Conservation (phyloP, 2,329 filamentous ascomycete species). For the Colletotrichum cuscutae region DNA sequence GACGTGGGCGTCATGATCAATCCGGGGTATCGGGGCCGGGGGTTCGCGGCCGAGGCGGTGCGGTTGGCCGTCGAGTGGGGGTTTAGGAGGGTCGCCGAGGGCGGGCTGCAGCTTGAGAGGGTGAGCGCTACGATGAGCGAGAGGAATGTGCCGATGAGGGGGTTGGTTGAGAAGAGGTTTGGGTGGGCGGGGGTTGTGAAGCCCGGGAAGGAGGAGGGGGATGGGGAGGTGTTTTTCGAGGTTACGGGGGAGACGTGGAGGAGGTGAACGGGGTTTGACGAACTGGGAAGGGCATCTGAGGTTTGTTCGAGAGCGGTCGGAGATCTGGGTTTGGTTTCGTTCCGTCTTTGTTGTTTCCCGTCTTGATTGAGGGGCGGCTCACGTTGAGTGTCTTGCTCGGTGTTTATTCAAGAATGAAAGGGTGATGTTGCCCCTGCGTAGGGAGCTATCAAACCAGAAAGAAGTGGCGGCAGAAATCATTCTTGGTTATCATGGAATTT, state of each 20-base stretch:
- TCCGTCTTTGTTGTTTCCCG: too few relatives aligned
- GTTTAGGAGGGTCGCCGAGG: conserved; percentile 36
- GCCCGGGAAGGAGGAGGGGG: conserved; percentile 32
- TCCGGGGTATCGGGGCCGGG: conserved; percentile 37
- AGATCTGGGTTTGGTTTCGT: too few relatives aligned
- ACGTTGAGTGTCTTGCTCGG: too few relatives aligned
- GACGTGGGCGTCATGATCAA: conserved; percentile 43
- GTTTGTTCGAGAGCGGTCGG: too few relatives aligned
- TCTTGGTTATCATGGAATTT: too few relatives aligned
- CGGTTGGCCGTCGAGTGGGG: conserved; percentile 41
- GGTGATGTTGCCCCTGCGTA: too few relatives aligned
- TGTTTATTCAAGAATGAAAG: too few relatives aligned
- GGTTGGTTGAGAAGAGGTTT: conserved; percentile 38
- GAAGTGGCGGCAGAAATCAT: too few relatives aligned
- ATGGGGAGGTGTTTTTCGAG: conserved; percentile 41
- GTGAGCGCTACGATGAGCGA: conserved; percentile 40
- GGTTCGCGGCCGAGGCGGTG: conserved; percentile 41
- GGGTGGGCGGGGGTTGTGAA: conserved; percentile 36
- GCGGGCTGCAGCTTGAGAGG: conserved; percentile 42
- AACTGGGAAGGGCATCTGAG: too few relatives aligned
- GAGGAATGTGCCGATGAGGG: conserved; percentile 40
- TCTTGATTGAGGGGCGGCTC: too few relatives aligned
- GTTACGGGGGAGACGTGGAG: conserved; percentile 37
- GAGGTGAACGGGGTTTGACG: not conserved
- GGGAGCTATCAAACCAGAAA: too few relatives aligned